phyloP scores from a whole-genome alignment of 306 rosid species.

The Ziziphus jujuba region DNA sequence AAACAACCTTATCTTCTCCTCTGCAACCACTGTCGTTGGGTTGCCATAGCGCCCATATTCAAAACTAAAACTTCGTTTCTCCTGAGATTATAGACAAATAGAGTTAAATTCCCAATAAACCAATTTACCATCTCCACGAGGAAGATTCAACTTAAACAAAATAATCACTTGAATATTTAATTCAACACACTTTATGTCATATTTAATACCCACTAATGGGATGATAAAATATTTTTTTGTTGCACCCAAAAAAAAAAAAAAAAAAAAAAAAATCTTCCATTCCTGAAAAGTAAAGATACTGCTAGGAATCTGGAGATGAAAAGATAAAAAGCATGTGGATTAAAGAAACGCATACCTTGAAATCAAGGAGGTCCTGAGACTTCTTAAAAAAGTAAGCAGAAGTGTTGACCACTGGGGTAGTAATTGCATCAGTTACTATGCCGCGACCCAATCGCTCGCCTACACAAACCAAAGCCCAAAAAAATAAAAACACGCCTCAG shows the following conservation, averaged over 20 bases:
- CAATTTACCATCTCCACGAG: background rate
- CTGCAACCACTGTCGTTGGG: conserved; percentile 83
- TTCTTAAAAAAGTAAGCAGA: conserved; percentile 81
- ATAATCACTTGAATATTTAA: too few relatives aligned
- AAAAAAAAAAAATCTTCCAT: background rate
- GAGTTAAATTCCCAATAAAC: background rate
- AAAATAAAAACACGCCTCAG: conserved; percentile 3
- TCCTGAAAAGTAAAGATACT: too few relatives aligned
- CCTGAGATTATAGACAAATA: conserved; percentile 40
- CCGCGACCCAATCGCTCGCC: conserved; percentile 93
- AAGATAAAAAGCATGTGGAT: background rate
- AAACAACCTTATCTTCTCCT: conserved; percentile 90
- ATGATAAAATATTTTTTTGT: too few relatives aligned
- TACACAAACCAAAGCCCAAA: conserved; percentile 29
- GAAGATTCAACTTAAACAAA: too few relatives aligned
- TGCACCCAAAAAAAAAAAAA: too few relatives aligned
- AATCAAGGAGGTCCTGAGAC: conserved; percentile 76
- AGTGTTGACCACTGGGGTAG: conserved; percentile 92
- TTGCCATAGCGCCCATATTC: conserved; percentile 97
- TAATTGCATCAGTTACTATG: conserved; percentile 79
- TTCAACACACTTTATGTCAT: too few relatives aligned
- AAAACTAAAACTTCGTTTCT: conserved; percentile 72
- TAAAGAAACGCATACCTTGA: conserved; percentile 54
- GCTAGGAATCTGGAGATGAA: background rate
- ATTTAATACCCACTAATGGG: too few relatives aligned